Evolutionary conservation across 2,329 filamentous ascomycete species (phyloP).

Genomic region (Talaromyces sp.): DNA sequence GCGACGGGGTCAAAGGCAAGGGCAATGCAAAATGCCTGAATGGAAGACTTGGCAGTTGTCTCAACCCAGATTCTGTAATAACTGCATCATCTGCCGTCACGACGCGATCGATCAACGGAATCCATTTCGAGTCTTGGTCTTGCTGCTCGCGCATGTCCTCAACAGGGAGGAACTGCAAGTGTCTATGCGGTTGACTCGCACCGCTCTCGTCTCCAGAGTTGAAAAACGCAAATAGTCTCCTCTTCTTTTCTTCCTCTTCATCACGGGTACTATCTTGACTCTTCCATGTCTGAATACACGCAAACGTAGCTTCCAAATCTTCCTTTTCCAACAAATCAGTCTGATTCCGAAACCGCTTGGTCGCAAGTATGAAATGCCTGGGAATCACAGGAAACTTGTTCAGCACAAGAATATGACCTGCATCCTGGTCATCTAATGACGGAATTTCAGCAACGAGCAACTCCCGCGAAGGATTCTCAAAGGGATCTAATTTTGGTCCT

Average conservation of each 20-base stretch:
- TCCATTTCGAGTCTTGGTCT: slow-evolving; percentile 32
- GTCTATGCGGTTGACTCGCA: slow-evolving; percentile 45
- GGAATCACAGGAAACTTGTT: slow-evolving; percentile 48
- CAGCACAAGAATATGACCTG: slow-evolving; percentile 39
- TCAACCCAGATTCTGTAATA: slow-evolving; percentile 18
- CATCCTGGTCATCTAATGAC: slow-evolving; percentile 10
- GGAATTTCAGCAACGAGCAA: slow-evolving; percentile 40
- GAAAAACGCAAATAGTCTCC: slow-evolving; percentile 45
- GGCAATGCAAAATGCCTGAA: slow-evolving; percentile 46
- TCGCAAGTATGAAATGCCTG: slow-evolving; percentile 48
- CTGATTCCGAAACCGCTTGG: slow-evolving; percentile 39
- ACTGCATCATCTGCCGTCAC: slow-evolving; percentile 12
- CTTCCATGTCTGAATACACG: slow-evolving; percentile 40
- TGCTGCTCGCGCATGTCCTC: slow-evolving; percentile 34
- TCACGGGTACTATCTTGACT: slow-evolving; percentile 1
- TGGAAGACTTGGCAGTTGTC: slow-evolving; percentile 36
- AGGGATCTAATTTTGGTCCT: slow-evolving; percentile 38
- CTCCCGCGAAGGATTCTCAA: slow-evolving; percentile 38
- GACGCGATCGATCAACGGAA: slow-evolving; percentile 43
- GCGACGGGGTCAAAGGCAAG: slow-evolving; percentile 37
- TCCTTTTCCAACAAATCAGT: slow-evolving; percentile 39
- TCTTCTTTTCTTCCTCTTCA: neutral
- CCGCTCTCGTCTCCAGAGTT: slow-evolving; percentile 47
- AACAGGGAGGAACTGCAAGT: slow-evolving; percentile 45
- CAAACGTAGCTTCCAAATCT: slow-evolving; percentile 38